Base-by-base conservation (phyloP, 345 rosid genomes). In the Boechera retrofracta region DNA sequence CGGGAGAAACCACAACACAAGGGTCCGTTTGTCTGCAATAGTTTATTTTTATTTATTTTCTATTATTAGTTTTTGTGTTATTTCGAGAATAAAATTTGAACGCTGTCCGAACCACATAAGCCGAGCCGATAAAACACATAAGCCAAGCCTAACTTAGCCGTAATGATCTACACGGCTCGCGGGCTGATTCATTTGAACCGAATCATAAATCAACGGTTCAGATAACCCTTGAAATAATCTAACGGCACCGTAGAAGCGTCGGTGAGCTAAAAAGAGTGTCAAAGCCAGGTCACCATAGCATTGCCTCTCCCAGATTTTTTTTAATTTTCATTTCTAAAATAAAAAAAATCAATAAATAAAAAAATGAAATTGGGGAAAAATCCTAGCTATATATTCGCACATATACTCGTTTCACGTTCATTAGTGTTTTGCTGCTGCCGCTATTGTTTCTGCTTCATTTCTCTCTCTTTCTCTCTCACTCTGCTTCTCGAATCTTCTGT, bases 301-400 rank as follows among this genome's bases (percentile, higher is more conserved):
- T 72, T 33, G 31, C 41, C 76, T 54, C 62, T 13, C 11, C 3
- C 5, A 42, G 44, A 13, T 39, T 39, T 32, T 28, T 71, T 63
- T 62, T 54, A 5, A 4, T 21, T 41, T 76, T 41, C 1, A 10
- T 44, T 70, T 67, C 13, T 0, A 16, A 11, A 31, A 16, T 31
- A 15, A 6, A 16, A 7, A 10, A 75, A 62, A 36, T 0, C 24
- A 21, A 4, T 0, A 7, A 39, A 28, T 28, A 16, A 16, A 33
- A 21, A 72, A 64, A 39, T 2, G 10, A 63, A 38, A 61, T 47
- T 3, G 26, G 48, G 64, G 71, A 24, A 66, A 72, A 78, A 71
- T 71, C 68, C 57, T 65, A 58, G 26, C 81, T 78, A 78, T 72
- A 72, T 78, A 72, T 71, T 57, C 48, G 77, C 81, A 47, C 47